Percentiles rank a stretch among this genome's conserved stretches.
These are phyloP conservation scores for Scytalidium sp. DNA, from an alignment of 2,329 filamentous ascomycete species.

Conservation along the genomic window DNA sequence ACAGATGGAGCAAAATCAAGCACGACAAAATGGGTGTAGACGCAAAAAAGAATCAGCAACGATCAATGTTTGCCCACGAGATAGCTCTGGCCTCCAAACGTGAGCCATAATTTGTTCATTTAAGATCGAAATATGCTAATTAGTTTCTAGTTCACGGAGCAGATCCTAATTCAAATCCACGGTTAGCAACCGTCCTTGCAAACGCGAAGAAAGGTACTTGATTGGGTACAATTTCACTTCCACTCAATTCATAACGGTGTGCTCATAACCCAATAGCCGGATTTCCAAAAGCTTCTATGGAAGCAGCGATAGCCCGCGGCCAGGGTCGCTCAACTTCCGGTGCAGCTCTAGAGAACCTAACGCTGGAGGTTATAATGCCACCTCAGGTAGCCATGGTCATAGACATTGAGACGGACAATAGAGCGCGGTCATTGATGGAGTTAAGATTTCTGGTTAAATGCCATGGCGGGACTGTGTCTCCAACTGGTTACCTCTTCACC, in stretches of 20 bases:
- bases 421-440: conserved; percentile 69
- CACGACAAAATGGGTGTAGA: conserved; percentile 92
- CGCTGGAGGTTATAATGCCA: conserved; percentile 78
- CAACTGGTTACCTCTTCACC: conserved; percentile 82
- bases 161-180: conserved; percentile 70
- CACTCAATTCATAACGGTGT: conserved; percentile 6
- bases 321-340: conserved; percentile 79
- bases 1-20: conserved; percentile 93
- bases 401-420: conserved; percentile 83
- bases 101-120: conserved; percentile 35
- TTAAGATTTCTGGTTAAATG: conserved; percentile 70
- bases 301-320: conserved; percentile 81
- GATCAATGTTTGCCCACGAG: conserved; percentile 65
- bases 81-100: conserved; percentile 74
- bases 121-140: conserved; percentile 8
- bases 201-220: conserved; percentile 72
- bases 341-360: conserved; percentile 70
- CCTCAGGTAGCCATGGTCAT: conserved; percentile 75
- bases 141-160: conserved; percentile 64
- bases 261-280: conserved; percentile 47
- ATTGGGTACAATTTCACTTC: conserved; percentile 21
- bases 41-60: conserved; percentile 69
- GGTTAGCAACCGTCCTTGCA: conserved; percentile 68
- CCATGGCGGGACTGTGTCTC: conserved; percentile 64
- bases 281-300: conserved; percentile 81